These are phyloP conservation scores for Candolleomyces aberdarensis DNA, from an alignment of 768 basidiomycete genomes.

Conservation along the genomic window DNA sequence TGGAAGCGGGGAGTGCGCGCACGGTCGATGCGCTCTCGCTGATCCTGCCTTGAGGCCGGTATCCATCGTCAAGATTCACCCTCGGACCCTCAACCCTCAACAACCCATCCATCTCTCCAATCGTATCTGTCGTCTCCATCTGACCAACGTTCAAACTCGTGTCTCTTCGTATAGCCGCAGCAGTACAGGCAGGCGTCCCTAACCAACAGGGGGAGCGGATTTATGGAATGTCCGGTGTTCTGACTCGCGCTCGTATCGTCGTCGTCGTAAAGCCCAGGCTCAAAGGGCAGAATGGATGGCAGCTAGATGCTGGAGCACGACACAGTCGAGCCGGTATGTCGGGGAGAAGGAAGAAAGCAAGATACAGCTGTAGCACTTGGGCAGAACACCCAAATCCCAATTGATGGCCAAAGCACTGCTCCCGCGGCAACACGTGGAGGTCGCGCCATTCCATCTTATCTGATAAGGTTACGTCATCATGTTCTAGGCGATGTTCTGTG, in stretches of 20 bases:
- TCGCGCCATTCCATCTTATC: conserved; percentile 6
- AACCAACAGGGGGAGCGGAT: too few species aligned
- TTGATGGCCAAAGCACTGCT: background rate
- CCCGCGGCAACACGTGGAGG: conserved; percentile 1
- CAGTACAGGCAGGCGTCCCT: too few species aligned
- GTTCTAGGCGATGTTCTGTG: background rate
- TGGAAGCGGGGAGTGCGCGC: background rate
- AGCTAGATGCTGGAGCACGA: background rate
- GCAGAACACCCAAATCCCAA: background rate
- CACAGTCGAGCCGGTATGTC: background rate
- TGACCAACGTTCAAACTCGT: too few species aligned
- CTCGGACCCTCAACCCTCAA: background rate
- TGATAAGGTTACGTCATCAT: background rate
- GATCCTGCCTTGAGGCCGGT: background rate
- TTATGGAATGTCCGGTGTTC: too few species aligned
- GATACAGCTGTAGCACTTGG: background rate
- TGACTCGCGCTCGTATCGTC: too few species aligned
- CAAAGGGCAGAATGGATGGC: too few species aligned
- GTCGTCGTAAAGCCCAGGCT: too few species aligned
- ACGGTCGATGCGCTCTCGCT: conserved; percentile 10
- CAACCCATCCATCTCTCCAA: background rate
- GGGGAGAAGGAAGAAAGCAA: background rate
- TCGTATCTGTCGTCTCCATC: background rate
- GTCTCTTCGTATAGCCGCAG: too few species aligned
- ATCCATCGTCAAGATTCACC: background rate